phyloP scores from a whole-genome alignment of 129 eudicot genomes.

The Apium graveolens region DNA sequence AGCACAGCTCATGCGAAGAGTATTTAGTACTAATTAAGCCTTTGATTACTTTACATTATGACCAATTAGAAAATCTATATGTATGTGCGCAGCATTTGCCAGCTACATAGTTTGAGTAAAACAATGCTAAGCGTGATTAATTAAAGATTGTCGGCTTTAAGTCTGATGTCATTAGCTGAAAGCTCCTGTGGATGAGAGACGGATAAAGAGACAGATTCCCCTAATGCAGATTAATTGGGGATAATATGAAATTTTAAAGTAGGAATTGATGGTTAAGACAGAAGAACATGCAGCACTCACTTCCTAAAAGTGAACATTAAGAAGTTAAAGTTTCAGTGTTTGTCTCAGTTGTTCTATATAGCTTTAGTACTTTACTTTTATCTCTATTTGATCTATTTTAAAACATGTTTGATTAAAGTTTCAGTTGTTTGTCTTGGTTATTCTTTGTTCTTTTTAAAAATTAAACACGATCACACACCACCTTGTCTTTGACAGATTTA shows the following conservation, averaged over 20 bases:
- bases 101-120: conserved; percentile 1
- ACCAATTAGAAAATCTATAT: neutral
- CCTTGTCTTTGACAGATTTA: too few species aligned
- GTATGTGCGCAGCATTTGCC: conserved; percentile 4
- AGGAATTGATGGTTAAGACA: neutral
- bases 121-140: neutral
- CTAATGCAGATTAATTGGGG: neutral
- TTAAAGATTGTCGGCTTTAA: neutral
- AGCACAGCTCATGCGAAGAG: conserved; percentile 2
- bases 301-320: conserved; percentile 2
- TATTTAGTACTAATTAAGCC: neutral
- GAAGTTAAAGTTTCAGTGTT: conserved; percentile 1
- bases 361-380: neutral
- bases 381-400: neutral
- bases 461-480: too few species aligned
- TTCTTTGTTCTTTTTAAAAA: too few species aligned
- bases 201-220: conserved; percentile 8
- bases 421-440: neutral
- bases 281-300: neutral
- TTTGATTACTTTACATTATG: neutral
- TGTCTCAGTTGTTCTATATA: neutral
- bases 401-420: neutral
- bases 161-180: neutral
- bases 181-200: neutral
- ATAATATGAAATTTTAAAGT: neutral